phyloP scores from a whole-genome alignment of 345 rosid genomes.

The Pelargonium nanum region DNA sequence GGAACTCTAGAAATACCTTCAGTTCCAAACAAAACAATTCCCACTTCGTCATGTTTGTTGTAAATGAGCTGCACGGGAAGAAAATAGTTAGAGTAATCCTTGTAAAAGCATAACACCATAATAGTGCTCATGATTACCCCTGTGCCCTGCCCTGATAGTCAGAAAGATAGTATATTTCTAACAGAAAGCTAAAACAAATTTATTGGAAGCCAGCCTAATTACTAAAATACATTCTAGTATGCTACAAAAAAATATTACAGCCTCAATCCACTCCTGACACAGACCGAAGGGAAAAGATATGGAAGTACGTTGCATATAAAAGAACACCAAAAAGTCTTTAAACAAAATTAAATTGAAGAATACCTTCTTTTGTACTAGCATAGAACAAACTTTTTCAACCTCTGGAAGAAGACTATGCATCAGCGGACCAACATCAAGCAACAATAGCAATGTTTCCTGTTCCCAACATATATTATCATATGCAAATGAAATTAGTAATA shows the following conservation, averaged over 20 bases:
- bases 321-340: not conserved
- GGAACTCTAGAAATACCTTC: slow-evolving; percentile 45
- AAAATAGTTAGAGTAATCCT: slow-evolving; percentile 7
- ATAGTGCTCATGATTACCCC: not conserved
- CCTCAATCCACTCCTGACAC: not conserved
- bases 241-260: too few species aligned
- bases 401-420: slow-evolving; percentile 61
- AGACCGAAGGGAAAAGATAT: too few species aligned
- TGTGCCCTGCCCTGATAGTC: not conserved
- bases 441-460: slow-evolving; percentile 67
- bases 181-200: too few species aligned
- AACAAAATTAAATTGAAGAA: too few species aligned
- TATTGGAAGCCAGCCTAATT: too few species aligned
- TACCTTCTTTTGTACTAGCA: slow-evolving; percentile 79
- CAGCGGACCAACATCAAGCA: slow-evolving; percentile 78
- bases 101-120: not conserved
- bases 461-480: slow-evolving; percentile 2
- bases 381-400: slow-evolving; percentile 54
- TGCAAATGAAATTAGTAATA: not conserved
- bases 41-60: slow-evolving; percentile 73
- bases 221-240: too few species aligned
- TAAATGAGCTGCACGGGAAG: slow-evolving; percentile 54
- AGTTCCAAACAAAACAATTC: slow-evolving; percentile 71
- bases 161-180: not conserved
- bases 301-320: not conserved